Percentiles rank a stretch among this genome's conserved stretches.
phyloP scores from a whole-genome alignment of 306 rosid species.

The Lathyrus sativus region DNA sequence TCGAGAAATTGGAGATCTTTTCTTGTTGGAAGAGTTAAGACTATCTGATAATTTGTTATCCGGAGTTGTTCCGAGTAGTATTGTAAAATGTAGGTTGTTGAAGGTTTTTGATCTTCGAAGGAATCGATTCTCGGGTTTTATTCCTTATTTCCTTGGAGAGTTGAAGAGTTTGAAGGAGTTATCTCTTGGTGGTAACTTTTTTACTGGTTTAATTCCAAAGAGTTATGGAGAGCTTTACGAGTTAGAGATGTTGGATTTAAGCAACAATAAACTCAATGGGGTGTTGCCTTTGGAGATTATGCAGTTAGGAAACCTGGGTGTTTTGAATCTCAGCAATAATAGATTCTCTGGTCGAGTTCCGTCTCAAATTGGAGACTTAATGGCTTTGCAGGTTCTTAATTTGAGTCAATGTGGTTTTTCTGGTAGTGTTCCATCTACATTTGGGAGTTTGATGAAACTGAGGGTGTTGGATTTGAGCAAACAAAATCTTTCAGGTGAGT shows the following conservation, averaged over 20 bases:
- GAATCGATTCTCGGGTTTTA: constrained; percentile 52
- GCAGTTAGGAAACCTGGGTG: constrained; percentile 60
- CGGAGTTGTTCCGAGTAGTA: constrained; percentile 58
- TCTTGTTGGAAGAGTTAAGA: constrained; percentile 52
- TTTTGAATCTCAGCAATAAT: constrained; percentile 69
- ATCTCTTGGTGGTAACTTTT: constrained; percentile 57
- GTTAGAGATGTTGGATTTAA: constrained; percentile 61
- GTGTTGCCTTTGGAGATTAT: constrained; percentile 54
- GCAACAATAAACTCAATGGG: constrained; percentile 62
- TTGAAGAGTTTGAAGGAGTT: constrained; percentile 49
- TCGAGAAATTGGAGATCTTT: constrained; percentile 49
- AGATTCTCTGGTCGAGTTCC: constrained; percentile 53
- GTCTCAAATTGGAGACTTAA: constrained; percentile 50
- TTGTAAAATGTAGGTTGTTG: constrained; percentile 57
- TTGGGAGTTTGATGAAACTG: constrained; percentile 71
- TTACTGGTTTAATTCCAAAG: constrained; percentile 56
- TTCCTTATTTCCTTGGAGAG: constrained; percentile 59
- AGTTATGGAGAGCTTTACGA: constrained; percentile 53
- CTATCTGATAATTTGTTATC: constrained; percentile 54
- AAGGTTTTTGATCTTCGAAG: constrained; percentile 64
- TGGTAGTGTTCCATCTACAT: constrained; percentile 54
- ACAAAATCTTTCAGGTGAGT: constrained; percentile 69
- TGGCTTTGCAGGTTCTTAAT: constrained; percentile 60
- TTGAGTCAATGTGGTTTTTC: constrained; percentile 75
- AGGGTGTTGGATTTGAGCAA: constrained; percentile 72